Conservation (phyloP, 495 filamentous ascomycete species). For the Neurospora sp. region DNA sequence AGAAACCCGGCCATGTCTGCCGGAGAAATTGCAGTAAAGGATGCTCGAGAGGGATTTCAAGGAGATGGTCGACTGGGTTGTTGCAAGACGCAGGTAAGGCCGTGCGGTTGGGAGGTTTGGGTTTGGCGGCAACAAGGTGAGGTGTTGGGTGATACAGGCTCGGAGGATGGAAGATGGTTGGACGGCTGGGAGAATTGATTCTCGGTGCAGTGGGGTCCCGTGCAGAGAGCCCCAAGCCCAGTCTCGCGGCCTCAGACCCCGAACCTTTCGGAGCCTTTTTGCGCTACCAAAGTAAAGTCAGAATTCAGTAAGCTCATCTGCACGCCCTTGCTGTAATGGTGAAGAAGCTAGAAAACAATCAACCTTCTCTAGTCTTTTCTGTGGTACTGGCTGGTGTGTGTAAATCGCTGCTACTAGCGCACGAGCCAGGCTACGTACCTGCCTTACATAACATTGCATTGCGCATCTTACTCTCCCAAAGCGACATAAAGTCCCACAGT, state of each 20-base stretch:
- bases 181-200: conserved; percentile 11
- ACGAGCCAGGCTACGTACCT: conserved; percentile 5
- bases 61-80: neutral
- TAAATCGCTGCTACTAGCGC: neutral
- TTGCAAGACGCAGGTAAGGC: neutral
- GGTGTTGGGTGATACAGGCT: neutral
- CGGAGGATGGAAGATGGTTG: neutral
- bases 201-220: conserved; percentile 20
- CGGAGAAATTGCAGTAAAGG: neutral
- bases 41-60: neutral
- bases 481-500: neutral
- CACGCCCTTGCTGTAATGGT: neutral
- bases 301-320: neutral
- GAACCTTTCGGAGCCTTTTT: neutral
- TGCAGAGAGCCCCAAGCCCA: conserved; percentile 6
- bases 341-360: neutral
- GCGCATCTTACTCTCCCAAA: neutral
- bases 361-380: neutral
- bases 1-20: neutral
- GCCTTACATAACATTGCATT: conserved; percentile 4
- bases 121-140: neutral
- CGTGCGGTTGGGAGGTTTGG: neutral
- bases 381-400: neutral
- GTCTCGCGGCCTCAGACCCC: conserved; percentile 4
- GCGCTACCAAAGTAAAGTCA: neutral